Evolutionary conservation across 805 yeast genomes (phyloP), one percentile per base, ranked within the genome.

Genomic region (Priceomyces fermenticarens): DNA sequence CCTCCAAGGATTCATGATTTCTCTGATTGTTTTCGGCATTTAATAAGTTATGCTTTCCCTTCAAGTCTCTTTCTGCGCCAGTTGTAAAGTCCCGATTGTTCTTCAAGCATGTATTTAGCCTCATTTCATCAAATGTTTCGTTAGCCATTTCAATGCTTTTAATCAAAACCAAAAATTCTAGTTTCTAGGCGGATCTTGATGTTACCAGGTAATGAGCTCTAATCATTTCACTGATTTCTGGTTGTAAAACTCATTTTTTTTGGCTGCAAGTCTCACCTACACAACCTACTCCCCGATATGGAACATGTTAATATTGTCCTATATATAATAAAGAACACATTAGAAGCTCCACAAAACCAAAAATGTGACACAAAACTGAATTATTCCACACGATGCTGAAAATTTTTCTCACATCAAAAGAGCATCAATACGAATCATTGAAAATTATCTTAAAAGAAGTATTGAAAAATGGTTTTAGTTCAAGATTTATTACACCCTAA

Each of bases 401-500:
- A 41, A 38, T 39, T 47, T 44, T 42, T 32, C 39, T 26, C 31
- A 12, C 14, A n/a, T 26, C 25, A 20, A 32, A 17, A 11, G n/a
- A 20, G 27, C 11, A 23, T 10, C 15, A 11, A 16, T 32, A 13
- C 20, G 16, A 32, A 14, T 16, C 13, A 16, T 32, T 10, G 12
- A 17, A 12, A 16, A 14, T 16, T 12, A 31, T 31, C 12, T n/a
- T 15, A 38, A 25, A n/a, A 38, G 13, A 25, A 32, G 25, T 20
- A 17, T 11, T 13, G 11, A 26, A 44, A 41, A n/a, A 51, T 51
- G 72, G 72, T 65, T 62, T 65, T 65, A 63, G 70, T 64, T 57
- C 66, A 65, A 55, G 72, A 65, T 61, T 64, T 65, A 55, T 65
- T 65, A 56, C 60, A 65, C 64, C 71, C 71, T 43, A 51, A 52